Evolutionary conservation across 2,329 filamentous ascomycete genomes (phyloP), one percentile per base, ranked within the genome.

Genomic region (Ophidiomyces ophidiicola): DNA sequence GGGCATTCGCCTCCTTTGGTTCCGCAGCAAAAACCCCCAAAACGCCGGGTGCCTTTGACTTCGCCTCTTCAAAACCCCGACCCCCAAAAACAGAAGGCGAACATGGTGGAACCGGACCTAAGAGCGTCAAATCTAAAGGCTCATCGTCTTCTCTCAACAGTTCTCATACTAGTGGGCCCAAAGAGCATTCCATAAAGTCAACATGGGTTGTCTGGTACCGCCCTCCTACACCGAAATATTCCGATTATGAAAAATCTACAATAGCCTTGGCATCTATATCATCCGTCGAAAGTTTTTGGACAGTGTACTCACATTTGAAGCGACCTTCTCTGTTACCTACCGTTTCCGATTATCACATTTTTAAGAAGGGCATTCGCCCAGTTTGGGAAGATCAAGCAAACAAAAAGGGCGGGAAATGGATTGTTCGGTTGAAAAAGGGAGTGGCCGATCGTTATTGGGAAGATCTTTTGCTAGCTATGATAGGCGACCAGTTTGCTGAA

Each of bases 301-400:
- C 76, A 33, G 78, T 94, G 25, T 96, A 94, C 58, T 70, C 74
- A 39, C 86, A 96, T 60, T 71, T 98, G 33, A 93, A 92, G 66
- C 77, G 82, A 19, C 90, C 92, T 2, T 96, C 87, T 24, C 68
- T 73, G 23, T 70, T 98, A 42, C 88, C 88, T 5, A 79, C 88
- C 3, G 88, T 96, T 20, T 94, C 87, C 17, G 90, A 98, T 63
- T 98, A 94, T 58, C 90, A 98, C 59, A 80, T 98, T 44, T 98
- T 98, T 70, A 93, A 90, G 63, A 86, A 90, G 56, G 88, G 87
- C 39, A 87, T 98, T 45, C 78, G 90, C 44, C 90, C 90, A 15
- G 90, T 98, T 51, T 98, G 90, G 90, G 90, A 98, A 62, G 90
- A 98, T 52, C 86, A 94, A 32, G 85, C 92, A 58, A 98, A 98